These are phyloP conservation scores for Clarireedia homoeocarpa DNA, from an alignment of 2,329 filamentous ascomycete species.

Conservation along the genomic window DNA sequence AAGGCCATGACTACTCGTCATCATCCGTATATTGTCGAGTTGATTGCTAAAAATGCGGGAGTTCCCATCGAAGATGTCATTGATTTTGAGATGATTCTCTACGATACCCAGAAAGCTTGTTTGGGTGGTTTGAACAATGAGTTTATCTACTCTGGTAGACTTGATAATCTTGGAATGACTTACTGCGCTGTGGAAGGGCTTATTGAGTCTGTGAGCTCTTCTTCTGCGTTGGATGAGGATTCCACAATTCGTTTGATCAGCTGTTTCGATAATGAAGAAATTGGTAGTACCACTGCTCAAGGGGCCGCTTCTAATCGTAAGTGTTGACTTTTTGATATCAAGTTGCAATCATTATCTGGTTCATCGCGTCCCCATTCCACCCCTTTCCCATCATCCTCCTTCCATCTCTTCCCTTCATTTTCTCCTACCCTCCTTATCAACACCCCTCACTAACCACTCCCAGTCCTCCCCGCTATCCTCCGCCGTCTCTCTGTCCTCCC, in stretches of 20 bases:
- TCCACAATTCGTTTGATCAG: slow-evolving; percentile 81
- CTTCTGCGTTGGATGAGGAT: slow-evolving; percentile 64
- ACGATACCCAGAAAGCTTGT: slow-evolving; percentile 86
- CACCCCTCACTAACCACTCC: too few relatives aligned
- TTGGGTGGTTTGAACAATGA: slow-evolving; percentile 88
- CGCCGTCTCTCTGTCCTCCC: slow-evolving; percentile 78
- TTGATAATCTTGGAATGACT: slow-evolving; percentile 95
- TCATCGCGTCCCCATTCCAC: too few relatives aligned
- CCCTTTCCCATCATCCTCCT: too few relatives aligned
- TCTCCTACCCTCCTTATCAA: too few relatives aligned
- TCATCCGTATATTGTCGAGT: slow-evolving; percentile 76
- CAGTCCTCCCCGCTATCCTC: slow-evolving; percentile 71
- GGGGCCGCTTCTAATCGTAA: slow-evolving; percentile 76
- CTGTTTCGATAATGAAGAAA: slow-evolving; percentile 97
- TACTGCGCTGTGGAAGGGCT: slow-evolving; percentile 85
- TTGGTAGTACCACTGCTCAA: slow-evolving; percentile 86
- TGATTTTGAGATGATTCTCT: slow-evolving; percentile 95
- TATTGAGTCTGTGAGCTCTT: slow-evolving; percentile 64
- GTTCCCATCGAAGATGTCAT: slow-evolving; percentile 64
- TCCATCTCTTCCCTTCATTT: too few relatives aligned
- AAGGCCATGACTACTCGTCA: slow-evolving; percentile 74
- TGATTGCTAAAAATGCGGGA: slow-evolving; percentile 73
- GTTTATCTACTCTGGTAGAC: slow-evolving; percentile 88
- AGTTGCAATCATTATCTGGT: too few relatives aligned
- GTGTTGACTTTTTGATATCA: too few relatives aligned